These are phyloP conservation scores for Neoarthrinium moseri DNA, from an alignment of 2,329 filamentous ascomycete genomes.

Conservation along the genomic window DNA sequence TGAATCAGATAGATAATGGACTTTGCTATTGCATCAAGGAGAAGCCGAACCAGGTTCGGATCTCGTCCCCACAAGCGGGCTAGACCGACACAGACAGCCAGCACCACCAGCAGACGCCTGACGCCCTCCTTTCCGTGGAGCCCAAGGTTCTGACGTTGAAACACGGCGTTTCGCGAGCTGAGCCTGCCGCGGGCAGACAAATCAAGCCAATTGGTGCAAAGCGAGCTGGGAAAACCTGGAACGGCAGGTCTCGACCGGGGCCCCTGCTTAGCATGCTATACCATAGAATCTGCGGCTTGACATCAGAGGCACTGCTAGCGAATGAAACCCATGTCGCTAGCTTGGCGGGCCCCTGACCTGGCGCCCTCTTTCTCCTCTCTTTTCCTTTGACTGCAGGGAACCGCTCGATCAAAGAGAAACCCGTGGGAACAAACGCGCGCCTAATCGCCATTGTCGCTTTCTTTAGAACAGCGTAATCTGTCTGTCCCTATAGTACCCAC, in stretches of 20 bases:
- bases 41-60: neutral
- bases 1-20: neutral
- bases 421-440: constrained; percentile 3
- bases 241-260: neutral
- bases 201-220: constrained; percentile 5
- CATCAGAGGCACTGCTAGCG: constrained; percentile 9
- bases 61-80: neutral
- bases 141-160: too few relatives aligned
- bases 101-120: too few relatives aligned
- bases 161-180: constrained; percentile 1
- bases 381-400: neutral
- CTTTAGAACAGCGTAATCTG: too few relatives aligned
- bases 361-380: neutral
- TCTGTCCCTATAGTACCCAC: too few relatives aligned
- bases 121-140: too few relatives aligned
- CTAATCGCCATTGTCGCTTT: neutral
- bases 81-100: constrained; percentile 1
- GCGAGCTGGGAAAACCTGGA: constrained; percentile 8
- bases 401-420: too few relatives aligned
- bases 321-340: constrained; percentile 3
- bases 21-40: neutral
- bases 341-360: neutral
- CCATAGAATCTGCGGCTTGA: constrained; percentile 8
- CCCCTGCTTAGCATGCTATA: neutral
- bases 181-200: neutral